Conservation (phyloP, 2,329 filamentous ascomycete species). For the Bipolaris zeicola region DNA sequence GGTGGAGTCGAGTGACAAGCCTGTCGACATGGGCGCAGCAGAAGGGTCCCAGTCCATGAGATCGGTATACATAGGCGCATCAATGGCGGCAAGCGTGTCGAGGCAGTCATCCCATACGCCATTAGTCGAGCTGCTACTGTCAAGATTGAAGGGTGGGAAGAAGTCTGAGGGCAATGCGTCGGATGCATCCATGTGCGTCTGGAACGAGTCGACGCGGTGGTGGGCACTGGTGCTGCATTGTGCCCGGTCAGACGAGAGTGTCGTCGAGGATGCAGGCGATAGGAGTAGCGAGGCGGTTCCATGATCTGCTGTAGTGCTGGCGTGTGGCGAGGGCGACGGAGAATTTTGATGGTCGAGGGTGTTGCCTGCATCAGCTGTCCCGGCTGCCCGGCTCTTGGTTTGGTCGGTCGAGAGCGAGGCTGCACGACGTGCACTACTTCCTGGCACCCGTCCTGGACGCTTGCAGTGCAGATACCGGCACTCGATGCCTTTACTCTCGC, state of each 20-base stretch:
- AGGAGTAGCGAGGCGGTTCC: neutral
- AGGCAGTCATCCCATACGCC: conserved; percentile 8
- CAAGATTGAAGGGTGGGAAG: neutral
- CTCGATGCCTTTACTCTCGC: conserved; percentile 9
- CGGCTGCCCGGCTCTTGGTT: neutral
- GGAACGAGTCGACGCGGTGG: conserved; percentile 6
- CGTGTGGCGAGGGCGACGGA: neutral
- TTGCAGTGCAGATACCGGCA: conserved; percentile 10
- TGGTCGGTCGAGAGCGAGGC: neutral
- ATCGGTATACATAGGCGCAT: conserved; percentile 3
- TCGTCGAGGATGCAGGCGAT: neutral
- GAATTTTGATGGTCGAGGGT: neutral
- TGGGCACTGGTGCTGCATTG: neutral
- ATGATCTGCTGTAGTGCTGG: neutral
- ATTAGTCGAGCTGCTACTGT: neutral
- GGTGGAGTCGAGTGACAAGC: neutral
- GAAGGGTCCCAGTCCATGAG: conserved; percentile 12
- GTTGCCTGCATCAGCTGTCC: neutral
- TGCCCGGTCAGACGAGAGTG: neutral
- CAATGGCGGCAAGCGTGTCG: conserved; percentile 1
- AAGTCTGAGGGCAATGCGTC: neutral
- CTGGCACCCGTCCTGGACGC: conserved; percentile 11
- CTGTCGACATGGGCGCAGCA: neutral
- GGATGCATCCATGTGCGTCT: neutral
- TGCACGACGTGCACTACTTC: conserved; percentile 2